Evolutionary conservation across 805 yeast species (phyloP).

Genomic region (Teunomyces funiuensis): DNA sequence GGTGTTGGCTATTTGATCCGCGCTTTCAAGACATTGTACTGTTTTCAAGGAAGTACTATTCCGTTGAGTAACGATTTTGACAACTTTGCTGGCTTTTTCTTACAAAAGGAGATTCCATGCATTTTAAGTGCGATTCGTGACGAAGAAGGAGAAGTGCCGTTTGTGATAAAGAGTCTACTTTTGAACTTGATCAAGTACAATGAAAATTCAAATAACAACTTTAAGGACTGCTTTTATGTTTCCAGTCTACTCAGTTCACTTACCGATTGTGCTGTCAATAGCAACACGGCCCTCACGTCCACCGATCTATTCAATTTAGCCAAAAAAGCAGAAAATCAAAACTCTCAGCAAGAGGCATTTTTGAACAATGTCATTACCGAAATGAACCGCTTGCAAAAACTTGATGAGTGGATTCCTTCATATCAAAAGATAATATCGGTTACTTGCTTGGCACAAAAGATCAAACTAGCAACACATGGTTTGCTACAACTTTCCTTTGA

Average conservation of each 20-base stretch:
- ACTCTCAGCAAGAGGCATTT: constrained; percentile 17
- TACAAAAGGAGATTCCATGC: constrained; percentile 66
- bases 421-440: constrained; percentile 55
- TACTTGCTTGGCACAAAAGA: constrained; percentile 58
- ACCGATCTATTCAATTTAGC: constrained; percentile 8
- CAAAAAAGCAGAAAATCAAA: constrained; percentile 6
- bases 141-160: constrained; percentile 59
- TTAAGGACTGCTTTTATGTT: constrained; percentile 69
- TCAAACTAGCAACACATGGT: constrained; percentile 57
- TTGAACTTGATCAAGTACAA: constrained; percentile 76
- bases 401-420: constrained; percentile 88
- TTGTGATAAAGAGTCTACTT: constrained; percentile 58
- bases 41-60: constrained; percentile 60
- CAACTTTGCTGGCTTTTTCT: constrained; percentile 63
- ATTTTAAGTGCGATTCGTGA: constrained; percentile 63
- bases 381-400: constrained; percentile 67
- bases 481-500: constrained; percentile 51
- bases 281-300: constrained; percentile 11
- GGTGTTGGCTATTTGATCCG: constrained; percentile 73
- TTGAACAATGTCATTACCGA: constrained; percentile 50
- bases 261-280: constrained; percentile 31
- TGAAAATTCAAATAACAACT: constrained; percentile 79
- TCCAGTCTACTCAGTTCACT: constrained; percentile 57
- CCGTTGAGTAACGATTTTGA: constrained; percentile 83
- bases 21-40: constrained; percentile 67